Base-by-base conservation (phyloP, 257 asterid species). In the Forsythia viridissima region DNA sequence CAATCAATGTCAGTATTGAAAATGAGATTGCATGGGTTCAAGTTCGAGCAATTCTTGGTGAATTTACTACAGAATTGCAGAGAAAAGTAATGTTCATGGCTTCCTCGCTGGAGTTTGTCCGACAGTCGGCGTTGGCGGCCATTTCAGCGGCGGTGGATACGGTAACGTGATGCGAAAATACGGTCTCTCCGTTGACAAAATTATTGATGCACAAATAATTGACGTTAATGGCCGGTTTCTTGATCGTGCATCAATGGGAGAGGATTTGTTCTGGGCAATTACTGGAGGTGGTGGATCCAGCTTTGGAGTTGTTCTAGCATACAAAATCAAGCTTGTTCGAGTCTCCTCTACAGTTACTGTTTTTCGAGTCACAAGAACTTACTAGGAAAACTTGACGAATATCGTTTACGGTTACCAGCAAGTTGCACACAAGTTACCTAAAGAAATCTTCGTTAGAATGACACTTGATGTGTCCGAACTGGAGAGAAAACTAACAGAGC, bases 281-380 rank as follows among this genome's bases (percentile, higher is more conserved):
- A 80, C 75, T 21, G 86, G 86, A 0, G 86, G 86, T 34, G 83
- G 86, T 8, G 86, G 83, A 43, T 79, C 78, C 3, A 82, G 83
- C 55, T 82, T 73, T 55, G 82, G 85, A 1, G 85, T 82, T 12
- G 76, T 82, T 18, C 51, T 82, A 11, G 78, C 85, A 3, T 82
- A 66, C 16, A 61, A 78, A 55, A 67, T 82, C 13, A 30, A 57
- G 72, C 76, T 78, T 18, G 80, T 70, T 38, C 72, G 34, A 10
- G 55, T 82, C 3, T 80, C 80, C 1, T 21, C 80, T 12, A 71
- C 7, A 10, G 77, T 82, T 2, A 73, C 80, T 5, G 51, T 72
- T 42, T 82, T 82, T 13, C 52, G 46, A 20, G 85, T 82, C 6
- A 41, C 69, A 41, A 68, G 52, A 34, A 73, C 78, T 16, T 20